Evolutionary conservation across 345 rosid genomes (phyloP).

Genomic region (Combretum micranthum): DNA sequence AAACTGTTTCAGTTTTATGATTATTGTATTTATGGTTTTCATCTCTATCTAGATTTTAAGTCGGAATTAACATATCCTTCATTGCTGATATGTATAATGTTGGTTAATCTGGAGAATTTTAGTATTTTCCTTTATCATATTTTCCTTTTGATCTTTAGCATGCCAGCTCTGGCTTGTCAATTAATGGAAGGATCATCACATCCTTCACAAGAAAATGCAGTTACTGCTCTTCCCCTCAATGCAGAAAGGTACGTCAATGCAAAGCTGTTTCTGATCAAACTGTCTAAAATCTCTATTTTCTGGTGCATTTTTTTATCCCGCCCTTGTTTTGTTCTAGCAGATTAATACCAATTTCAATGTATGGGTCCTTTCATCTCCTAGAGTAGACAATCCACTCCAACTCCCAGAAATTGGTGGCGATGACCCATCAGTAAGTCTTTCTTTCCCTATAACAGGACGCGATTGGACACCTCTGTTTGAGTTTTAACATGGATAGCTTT

Average conservation of each 20-base stretch:
- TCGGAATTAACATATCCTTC: too few relatives aligned
- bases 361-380: constrained; percentile 60
- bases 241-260: constrained; percentile 32
- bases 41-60: too few relatives aligned
- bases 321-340: constrained; percentile 22
- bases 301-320: not conserved
- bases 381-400: constrained; percentile 19
- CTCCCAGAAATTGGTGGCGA: constrained; percentile 70
- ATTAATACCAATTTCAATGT: constrained; percentile 68
- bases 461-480: not conserved
- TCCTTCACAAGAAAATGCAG: constrained; percentile 59
- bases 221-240: constrained; percentile 59
- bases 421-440: constrained; percentile 65
- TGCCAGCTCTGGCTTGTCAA: constrained; percentile 84
- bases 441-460: not conserved
- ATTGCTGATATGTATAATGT: too few relatives aligned
- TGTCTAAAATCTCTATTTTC: too few relatives aligned
- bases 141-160: constrained; percentile 33
- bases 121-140: not conserved
- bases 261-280: too few relatives aligned
- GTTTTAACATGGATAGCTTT: not conserved
- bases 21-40: not conserved
- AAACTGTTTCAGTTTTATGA: too few relatives aligned
- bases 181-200: constrained; percentile 67
- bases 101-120: not conserved